Evolutionary conservation across 345 rosid genomes (phyloP), one percentile per base, ranked within the genome.

Genomic region (Hirschfeldia incana): DNA sequence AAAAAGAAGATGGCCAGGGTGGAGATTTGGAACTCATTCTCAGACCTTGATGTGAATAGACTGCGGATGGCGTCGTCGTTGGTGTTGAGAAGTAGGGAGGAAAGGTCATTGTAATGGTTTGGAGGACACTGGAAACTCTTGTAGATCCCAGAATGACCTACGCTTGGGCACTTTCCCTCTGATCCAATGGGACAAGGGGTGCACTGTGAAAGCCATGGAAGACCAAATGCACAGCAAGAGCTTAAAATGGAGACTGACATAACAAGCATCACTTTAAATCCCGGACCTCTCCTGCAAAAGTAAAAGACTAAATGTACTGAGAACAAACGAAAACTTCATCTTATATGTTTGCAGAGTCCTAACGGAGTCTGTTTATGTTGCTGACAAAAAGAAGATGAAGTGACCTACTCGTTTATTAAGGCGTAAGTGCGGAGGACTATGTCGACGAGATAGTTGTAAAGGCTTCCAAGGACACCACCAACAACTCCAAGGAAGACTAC

Each of bases 391-490:
- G 9, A 36, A 8, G 7, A 21, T 21, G 21, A 21, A 36, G 9
- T 36, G 42, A 36, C 42, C 9, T 36, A 36, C 42, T 42, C 49
- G 49, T 42, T 42, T 11, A 42, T 42, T 10, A 42, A 42, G 49
- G 49, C 49, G 12, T 42, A 42, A 8, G 49, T 42, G 49, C 49
- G 49, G 49, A 42, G 49, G 67, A 92, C 97, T 85, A 87, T 94
- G 89, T 88, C 97, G 11, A 90, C 87, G 11, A 87, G 81, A 77
- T 76, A 89, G 82, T 94, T 94, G 84, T 94, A 92, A 15, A 92
- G 80, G 83, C 98, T 88, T 72, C 98, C 98, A 9, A 94, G 83
- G 62, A 90, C 65, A 21, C 98, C 97, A 5, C 98, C 98, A 26
- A 91, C 63, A 65, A 88, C 72, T 46, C 97, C 97, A 65, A 94